Evolutionary conservation across 768 basidiomycete species (phyloP), one percentile per base, ranked within the genome.

Genomic region (Phaeotremella fagi): DNA sequence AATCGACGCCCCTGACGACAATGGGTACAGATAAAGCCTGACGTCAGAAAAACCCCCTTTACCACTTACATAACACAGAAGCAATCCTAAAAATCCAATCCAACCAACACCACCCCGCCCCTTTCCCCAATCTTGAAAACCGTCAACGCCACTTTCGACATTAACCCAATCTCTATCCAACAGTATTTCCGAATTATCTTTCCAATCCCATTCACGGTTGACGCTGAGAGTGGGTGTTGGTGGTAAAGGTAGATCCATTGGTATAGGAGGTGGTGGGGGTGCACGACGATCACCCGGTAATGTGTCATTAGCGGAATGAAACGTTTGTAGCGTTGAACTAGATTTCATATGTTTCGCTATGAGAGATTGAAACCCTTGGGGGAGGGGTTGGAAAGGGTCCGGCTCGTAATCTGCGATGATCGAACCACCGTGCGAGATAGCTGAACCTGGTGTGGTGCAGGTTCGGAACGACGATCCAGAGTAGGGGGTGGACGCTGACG

Each of bases 201-300:
- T 66, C 1, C 38, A 26, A 28, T 6, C 22, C 48, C 35, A 26
- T 33, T 42, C 25, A 53, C 38, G 33, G 38, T 23, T 38, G 53
- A 28, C 53, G 60, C 11, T 55, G 1, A 45, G 28, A 3, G 58
- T 64, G 0, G 68, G 68, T 3, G 68, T 70, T 3, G 68, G 68
- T 1, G 68, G 68, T 1, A 70, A 46, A 12, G 68, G 68, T 59
- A 70, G 59, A 31, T 47, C 51, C 4, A 48, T 43, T 0, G 68
- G 68, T 46, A 70, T 55, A 1, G 68, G 68, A 1, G 65, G 68
- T 3, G 68, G 68, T 1, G 65, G 68, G 5, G 68, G 63, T 9
- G 68, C 58, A 54, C 68, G 28, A 14, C 53, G 46, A 0, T 52
- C 38, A 14, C 1, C 24, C n/a, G 36, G 31, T 22, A 25, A 36